These are phyloP conservation scores for Lolium perenne DNA, from an alignment of 176 grass and related monocot species.

Conservation along the genomic window DNA sequence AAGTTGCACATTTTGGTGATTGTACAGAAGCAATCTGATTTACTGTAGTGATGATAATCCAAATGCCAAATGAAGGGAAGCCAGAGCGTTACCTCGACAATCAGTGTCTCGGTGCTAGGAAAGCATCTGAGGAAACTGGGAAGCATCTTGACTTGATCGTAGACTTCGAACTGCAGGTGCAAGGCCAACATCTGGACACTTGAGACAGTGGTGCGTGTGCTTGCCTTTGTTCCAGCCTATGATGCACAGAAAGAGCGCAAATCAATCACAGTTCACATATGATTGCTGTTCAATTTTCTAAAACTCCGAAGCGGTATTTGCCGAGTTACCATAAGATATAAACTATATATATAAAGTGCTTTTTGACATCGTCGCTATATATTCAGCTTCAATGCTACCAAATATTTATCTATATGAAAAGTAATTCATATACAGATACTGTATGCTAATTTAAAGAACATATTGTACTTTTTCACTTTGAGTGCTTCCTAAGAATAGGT, in stretches of 20 bases:
- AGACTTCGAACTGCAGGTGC: neutral
- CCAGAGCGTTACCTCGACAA: slow-evolving; percentile 12
- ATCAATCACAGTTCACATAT: neutral
- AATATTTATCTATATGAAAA: neutral
- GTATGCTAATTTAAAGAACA: neutral
- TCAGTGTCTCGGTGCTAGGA: slow-evolving; percentile 26
- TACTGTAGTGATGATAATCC: neutral
- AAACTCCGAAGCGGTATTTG: neutral
- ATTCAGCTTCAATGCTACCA: neutral
- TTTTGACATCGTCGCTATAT: neutral
- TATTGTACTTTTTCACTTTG: neutral
- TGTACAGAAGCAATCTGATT: neutral
- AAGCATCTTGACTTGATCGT: slow-evolving; percentile 17
- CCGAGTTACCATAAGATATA: neutral
- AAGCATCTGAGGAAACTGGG: slow-evolving; percentile 43
- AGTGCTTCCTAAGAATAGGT: neutral
- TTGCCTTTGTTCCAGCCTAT: slow-evolving; percentile 18
- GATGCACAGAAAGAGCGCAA: neutral
- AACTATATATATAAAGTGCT: neutral
- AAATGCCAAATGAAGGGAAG: neutral
- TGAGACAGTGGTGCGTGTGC: neutral
- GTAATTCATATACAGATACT: neutral
- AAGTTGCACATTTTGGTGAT: neutral
- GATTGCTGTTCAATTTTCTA: neutral
- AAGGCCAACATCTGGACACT: slow-evolving; percentile 28